A percentile compares a stretch with the other conserved stretches of the same genome.
Conservation (phyloP, 805 yeast species). For the Cyberlindnera galapagoensis region DNA sequence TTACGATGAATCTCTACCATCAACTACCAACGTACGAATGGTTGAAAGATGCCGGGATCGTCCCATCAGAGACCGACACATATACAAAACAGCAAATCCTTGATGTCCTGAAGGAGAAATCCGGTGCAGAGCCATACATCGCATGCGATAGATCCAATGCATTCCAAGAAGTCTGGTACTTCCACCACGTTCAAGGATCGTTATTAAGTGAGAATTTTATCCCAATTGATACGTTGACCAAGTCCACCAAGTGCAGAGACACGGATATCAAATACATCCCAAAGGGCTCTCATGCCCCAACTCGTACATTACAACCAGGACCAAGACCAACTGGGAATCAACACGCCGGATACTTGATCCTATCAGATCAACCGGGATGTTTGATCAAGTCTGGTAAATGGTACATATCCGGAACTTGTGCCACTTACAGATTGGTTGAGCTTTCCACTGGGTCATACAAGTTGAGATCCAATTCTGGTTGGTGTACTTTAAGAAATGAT, state of each 20-base stretch:
- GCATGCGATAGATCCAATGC: slow-evolving; percentile 50
- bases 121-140: slow-evolving; percentile 52
- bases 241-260: slow-evolving; percentile 59
- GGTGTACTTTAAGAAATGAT: slow-evolving; percentile 47
- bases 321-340: slow-evolving; percentile 25
- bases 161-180: slow-evolving; percentile 61
- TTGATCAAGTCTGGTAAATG: slow-evolving; percentile 82
- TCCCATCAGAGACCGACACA: slow-evolving; percentile 52
- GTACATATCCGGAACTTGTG: slow-evolving; percentile 80
- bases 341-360: slow-evolving; percentile 40
- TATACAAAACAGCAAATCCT: slow-evolving; percentile 53
- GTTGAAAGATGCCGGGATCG: slow-evolving; percentile 61
- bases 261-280: slow-evolving; percentile 63
- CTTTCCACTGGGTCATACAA: slow-evolving; percentile 43
- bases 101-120: slow-evolving; percentile 42
- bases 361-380: slow-evolving; percentile 58
- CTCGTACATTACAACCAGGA: slow-evolving; percentile 15
- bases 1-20: slow-evolving; percentile 51
- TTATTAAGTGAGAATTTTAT: slow-evolving; percentile 57
- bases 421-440: slow-evolving; percentile 50
- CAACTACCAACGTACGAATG: slow-evolving; percentile 62
- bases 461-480: slow-evolving; percentile 64
- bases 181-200: slow-evolving; percentile 68
- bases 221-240: slow-evolving; percentile 52
- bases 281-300: slow-evolving; percentile 24